Base-by-base conservation (phyloP, 2,329 filamentous ascomycete species). In the Aureobasidium sp. region DNA sequence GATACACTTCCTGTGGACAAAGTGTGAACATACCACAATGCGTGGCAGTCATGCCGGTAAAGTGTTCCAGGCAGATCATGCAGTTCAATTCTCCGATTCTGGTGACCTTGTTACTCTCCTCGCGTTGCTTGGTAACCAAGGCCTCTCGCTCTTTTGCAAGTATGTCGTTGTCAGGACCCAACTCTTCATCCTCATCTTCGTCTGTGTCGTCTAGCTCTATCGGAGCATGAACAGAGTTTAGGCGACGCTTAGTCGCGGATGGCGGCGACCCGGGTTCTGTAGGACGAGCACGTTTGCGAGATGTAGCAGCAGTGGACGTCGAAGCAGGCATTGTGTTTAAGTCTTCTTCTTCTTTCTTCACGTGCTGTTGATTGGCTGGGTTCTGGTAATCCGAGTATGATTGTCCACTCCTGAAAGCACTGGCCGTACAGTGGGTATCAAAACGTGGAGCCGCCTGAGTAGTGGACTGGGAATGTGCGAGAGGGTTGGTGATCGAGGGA, bases 41-140 rank as follows among this genome's bases (percentile, higher is more conserved):
- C 3, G 84, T 86, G 3, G 78, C 81, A 2, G 84, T 85, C 10
- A 84, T 77, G 68, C 86, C 78, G 9, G 79, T 83, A 2, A 80
- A 82, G 4, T 75, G 78, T 65, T 86, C 84, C 81, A 87, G 82
- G 72, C 84, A 87, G 25, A 87, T 82, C 48, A 85, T 83, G 68
- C 84, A 87, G 76, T 82, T 68, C 80, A 79, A 5, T 72, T 78
- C 27, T 73, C 80, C 65, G 81, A 75, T 60, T 8, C 54, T 58
- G 27, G 53, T 61, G 16, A 58, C 39, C 21, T 69, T 65, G 37
- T 70, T 69, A 11, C 68, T 68, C 7, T 71, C 60, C 45, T 69
- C 63, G 32, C 75, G 68, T 64, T 81, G 75, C 48, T 61, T 60
- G 61, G 77, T 77, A 39, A 82, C 72, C 0, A 80, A 78, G 63